phyloP scores from a whole-genome alignment of 2,329 filamentous ascomycete genomes.

The Dissoconium aciculare region DNA sequence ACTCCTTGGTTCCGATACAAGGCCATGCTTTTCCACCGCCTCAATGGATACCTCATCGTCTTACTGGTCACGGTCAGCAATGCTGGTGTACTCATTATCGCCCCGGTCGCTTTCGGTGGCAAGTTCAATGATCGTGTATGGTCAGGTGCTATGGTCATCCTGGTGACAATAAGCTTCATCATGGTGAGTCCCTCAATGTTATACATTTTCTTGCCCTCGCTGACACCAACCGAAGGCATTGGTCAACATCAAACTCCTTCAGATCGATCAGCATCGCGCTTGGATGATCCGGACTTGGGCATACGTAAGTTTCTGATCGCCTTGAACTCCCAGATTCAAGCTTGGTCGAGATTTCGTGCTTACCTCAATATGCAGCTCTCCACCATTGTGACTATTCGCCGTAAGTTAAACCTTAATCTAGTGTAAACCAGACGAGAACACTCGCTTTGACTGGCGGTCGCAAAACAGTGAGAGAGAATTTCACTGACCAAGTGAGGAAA shows the following conservation, averaged over 20 bases:
- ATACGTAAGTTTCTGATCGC: conserved; percentile 8
- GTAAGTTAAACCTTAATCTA: too few species aligned
- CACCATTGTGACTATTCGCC: conserved; percentile 39
- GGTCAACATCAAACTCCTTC: conserved; percentile 43
- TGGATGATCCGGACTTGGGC: conserved; percentile 43
- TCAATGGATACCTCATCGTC: conserved; percentile 44
- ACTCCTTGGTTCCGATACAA: conserved; percentile 32
- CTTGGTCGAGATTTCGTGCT: not conserved
- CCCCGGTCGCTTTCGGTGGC: conserved; percentile 40
- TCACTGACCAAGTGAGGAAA: too few species aligned
- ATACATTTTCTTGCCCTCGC: too few species aligned
- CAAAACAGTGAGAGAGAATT: too few species aligned
- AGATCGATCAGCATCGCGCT: conserved; percentile 48
- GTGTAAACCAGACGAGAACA: too few species aligned
- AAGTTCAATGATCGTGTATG: conserved; percentile 35
- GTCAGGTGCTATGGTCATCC: conserved; percentile 31
- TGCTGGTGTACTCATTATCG: conserved; percentile 40
- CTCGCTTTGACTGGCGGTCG: too few species aligned
- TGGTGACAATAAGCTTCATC: conserved; percentile 30
- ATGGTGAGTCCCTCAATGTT: too few species aligned
- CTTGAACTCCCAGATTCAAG: not conserved
- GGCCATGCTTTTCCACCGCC: conserved; percentile 40
- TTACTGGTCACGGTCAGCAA: conserved; percentile 34
- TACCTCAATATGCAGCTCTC: conserved; percentile 13
- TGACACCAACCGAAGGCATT: too few species aligned